Evolutionary conservation across 768 basidiomycete genomes (phyloP).

Genomic region (Tylopilus balloui): DNA sequence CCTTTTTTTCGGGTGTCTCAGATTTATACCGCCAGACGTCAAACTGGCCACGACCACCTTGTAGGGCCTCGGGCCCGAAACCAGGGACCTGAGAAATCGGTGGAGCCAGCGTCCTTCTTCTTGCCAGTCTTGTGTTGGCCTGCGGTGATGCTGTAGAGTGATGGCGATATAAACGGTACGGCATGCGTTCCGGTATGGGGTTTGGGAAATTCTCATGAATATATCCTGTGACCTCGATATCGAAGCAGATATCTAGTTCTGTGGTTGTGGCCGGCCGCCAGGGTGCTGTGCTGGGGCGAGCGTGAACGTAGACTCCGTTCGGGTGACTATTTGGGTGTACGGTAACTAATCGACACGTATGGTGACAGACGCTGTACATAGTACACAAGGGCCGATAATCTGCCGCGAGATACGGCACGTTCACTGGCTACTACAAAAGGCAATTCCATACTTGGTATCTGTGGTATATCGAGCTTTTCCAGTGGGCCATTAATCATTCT

Average conservation of each 20-base stretch:
- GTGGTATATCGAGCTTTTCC: conserved; percentile 10
- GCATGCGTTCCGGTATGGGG: neutral
- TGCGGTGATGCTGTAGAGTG: conserved; percentile 6
- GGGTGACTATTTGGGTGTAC: neutral
- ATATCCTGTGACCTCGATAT: conserved; percentile 4
- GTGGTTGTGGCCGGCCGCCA: neutral
- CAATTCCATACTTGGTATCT: conserved; percentile 18
- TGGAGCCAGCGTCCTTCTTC: neutral
- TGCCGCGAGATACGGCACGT: conserved; percentile 29
- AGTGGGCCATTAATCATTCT: neutral
- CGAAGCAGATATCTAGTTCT: too few species aligned
- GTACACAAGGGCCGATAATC: conserved; percentile 28
- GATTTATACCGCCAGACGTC: conserved; percentile 3
- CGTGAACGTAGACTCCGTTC: neutral
- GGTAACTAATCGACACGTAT: too few species aligned
- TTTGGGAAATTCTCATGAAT: conserved; percentile 13
- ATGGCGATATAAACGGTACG: conserved; percentile 4
- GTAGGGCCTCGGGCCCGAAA: conserved; percentile 11
- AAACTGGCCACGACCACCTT: neutral
- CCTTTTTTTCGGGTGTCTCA: neutral
- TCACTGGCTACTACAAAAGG: conserved; percentile 25
- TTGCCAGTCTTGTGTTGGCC: neutral
- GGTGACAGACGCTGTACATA: too few species aligned
- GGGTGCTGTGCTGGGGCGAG: neutral
- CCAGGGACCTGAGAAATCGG: neutral